Base-by-base conservation (phyloP, 352 stramenopile genomes). In the Aphanomyces euteiches region DNA sequence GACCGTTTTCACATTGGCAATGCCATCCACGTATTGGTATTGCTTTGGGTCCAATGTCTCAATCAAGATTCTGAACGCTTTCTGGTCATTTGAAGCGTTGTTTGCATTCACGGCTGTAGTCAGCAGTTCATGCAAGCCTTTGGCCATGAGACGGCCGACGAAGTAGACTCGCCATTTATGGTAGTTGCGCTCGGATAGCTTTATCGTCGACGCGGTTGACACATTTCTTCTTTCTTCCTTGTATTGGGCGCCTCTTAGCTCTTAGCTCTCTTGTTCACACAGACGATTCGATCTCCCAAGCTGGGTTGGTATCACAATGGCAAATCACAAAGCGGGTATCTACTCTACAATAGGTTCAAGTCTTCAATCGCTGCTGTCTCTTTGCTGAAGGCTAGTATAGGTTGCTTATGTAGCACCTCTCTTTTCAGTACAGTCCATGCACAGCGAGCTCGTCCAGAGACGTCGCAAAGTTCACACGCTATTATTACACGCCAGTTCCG, bases 221-320 rank as follows among this genome's bases (percentile, higher is more conserved):
- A 58, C 3, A 34, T 1, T 10, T 19, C 50, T 58, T 58, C 50
- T 19, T 58, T 1, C n/a, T 58, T 58, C 50, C 50, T 58, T 58
- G 50, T 19, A 34, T 58, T 58, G 50, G 50, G 50, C 50, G 28
- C 50, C n/a, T n/a, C n/a, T n/a, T n/a, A n/a, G n/a, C n/a, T n/a
- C n/a, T n/a, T n/a, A n/a, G n/a, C n/a, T n/a, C n/a, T n/a, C n/a
- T n/a, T n/a, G n/a, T n/a, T n/a, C n/a, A n/a, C n/a, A n/a, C n/a
- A n/a, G n/a, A n/a, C n/a, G n/a, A n/a, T n/a, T n/a, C n/a, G n/a
- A n/a, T n/a, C n/a, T n/a, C n/a, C n/a, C n/a, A n/a, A n/a, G n/a
- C n/a, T n/a, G n/a, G n/a, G n/a, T n/a, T n/a, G n/a, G n/a, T n/a
- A n/a, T n/a, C n/a, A n/a, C n/a, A n/a, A n/a, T n/a, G n/a, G n/a